Evolutionary conservation across 768 basidiomycete genomes (phyloP), one percentile per base, ranked within the genome.

Genomic region (Auricularia sp.): DNA sequence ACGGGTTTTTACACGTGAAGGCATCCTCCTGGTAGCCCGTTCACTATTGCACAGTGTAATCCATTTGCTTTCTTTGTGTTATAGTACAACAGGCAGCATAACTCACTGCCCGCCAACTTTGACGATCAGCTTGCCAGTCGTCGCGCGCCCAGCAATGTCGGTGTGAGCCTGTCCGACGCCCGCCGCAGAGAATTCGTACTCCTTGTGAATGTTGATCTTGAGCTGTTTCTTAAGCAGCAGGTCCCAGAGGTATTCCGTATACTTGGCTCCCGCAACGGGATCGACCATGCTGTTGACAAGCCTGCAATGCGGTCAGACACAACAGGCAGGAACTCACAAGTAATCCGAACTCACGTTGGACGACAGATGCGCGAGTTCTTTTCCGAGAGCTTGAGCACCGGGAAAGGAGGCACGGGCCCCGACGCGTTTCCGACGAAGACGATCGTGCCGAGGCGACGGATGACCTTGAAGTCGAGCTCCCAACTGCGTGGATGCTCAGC

Each of bases 391-490:
- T 83, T 88, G 61, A 90, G 76, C 0, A 89, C 82, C 2, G 87
- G 76, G 72, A 97, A 86, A 0, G 91, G 88, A 37, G 84, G 83
- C 2, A 92, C 89, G 6, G 87, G 75, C 2, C 94, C 94, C 6
- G 93, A 96, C 0, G 96, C 92, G 70, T 98, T 98, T 0, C 97
- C 97, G 63, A 94, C 84, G 6, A 86, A 88, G 14, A 97, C 90
- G 42, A 97, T 82, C 0, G 94, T 96, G 2, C 92, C 95, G 73
- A 96, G 97, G 47, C 92, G 81, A 69, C 84, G 84, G 69, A 91
- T 80, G 74, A 94, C 78, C 73, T 87, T 83, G 76, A 96, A 91
- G 77, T 95, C 81, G 66, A 82, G 81, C 67, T 92, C 89, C 72
- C 89, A 90, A 4, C 89, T 90, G 68, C 45, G 36, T 10, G 3